A percentile compares a stretch with the other conserved stretches of the same genome.
Evolutionary conservation across 305 asterid genomes (phyloP).

Genomic region (Ajuga reptans): DNA sequence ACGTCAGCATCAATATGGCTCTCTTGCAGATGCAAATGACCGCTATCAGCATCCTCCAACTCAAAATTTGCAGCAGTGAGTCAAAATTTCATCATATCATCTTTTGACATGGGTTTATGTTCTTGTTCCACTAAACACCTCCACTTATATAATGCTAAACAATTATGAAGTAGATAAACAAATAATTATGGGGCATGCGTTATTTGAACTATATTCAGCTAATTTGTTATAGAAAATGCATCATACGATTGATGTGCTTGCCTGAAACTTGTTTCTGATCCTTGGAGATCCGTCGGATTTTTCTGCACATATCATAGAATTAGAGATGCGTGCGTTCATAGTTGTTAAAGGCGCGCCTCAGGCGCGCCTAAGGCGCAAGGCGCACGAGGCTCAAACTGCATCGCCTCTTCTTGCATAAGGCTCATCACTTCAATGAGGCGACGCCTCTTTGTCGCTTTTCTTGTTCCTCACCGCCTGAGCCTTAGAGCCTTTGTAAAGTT

Average conservation of each 20-base stretch:
- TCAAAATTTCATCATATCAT: conserved; percentile 18
- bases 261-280: neutral
- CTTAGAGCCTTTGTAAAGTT: no score
- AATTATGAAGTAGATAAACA: neutral
- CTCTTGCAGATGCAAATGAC: conserved; percentile 63
- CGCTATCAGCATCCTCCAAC: conserved; percentile 50
- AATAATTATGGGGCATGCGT: conserved; percentile 4
- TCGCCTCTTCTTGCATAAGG: no score
- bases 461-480: no score
- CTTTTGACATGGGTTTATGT: conserved; percentile 6
- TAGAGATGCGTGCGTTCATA: no score
- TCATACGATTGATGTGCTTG: conserved; percentile 1
- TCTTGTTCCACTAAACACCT: neutral
- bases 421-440: no score
- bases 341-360: no score
- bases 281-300: no score
- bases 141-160: neutral
- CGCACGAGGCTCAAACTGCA: no score
- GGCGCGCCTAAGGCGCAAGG: no score
- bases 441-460: no score
- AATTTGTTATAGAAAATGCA: neutral
- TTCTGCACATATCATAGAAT: neutral
- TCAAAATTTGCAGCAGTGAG: conserved; percentile 61
- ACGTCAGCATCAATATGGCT: conserved; percentile 81
- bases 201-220: neutral